Base-by-base conservation (phyloP, 139 green algal genomes). In the Chlorokybus atmophyticus region DNA sequence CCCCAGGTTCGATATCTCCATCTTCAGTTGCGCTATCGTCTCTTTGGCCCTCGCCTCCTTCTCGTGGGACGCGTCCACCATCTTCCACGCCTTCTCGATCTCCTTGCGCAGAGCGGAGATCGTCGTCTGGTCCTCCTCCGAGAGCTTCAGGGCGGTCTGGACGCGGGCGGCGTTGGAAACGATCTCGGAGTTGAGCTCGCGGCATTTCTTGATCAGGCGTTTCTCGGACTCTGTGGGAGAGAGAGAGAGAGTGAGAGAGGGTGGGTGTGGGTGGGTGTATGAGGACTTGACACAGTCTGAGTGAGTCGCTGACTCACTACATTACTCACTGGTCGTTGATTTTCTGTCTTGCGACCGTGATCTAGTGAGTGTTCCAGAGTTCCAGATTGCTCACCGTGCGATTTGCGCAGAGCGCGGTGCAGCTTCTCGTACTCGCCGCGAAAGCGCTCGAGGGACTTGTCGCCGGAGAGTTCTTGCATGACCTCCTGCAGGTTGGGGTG, bases 61-160 rank as follows among this genome's bases (percentile, higher is more conserved):
- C 40, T 93, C 86, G 42, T 91, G 79, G 32, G 66, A 79, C 21
- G 78, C 68, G 57, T 94, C 84, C 48, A 93, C 81, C 72, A 87
- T 78, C 62, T 82, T 83, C 85, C 85, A 94, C 27, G 84, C 82
- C 70, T 91, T 93, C 58, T 95, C 85, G 32, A 95, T 83, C 64
- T 95, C 87, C 66, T 85, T 85, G 42, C 91, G 93, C 17, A 95
- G 78, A 2, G 77, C 75, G 0, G 63, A 52, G 54, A 94, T 93
- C 30, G 83, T 89, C 24, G 51, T 69, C 62, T 89, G 82, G 68
- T 95, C 87, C 67, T 95, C 87, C 62, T 93, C 84, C 30, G 76
- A 83, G 14, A 94, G 82, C 72, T 87, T 90, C 27, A 94, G 74
- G 2, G 84, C 84, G 29, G 82, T 85, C 60, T 88, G 77, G 23